phyloP scores from a whole-genome alignment of 2,329 filamentous ascomycete species.

The Chrysoporthe deuterocubensis region DNA sequence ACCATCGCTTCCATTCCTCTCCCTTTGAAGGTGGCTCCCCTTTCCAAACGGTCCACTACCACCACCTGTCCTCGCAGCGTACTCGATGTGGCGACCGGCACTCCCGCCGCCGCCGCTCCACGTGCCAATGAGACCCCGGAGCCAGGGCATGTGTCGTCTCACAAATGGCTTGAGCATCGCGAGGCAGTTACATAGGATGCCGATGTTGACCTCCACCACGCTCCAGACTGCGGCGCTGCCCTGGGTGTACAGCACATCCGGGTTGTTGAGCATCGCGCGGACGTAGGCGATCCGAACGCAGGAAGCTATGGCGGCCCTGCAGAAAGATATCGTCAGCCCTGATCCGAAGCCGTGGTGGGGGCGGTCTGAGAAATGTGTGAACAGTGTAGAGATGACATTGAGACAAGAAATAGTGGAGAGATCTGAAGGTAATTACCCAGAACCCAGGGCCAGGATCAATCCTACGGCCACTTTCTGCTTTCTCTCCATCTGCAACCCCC shows the following conservation, averaged over 20 bases:
- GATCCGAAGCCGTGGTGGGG: too few relatives aligned
- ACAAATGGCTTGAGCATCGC: constrained; percentile 35
- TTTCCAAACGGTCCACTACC: constrained; percentile 2
- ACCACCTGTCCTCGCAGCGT: neutral
- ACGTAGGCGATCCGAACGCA: constrained; percentile 36
- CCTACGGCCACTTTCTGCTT: constrained; percentile 49
- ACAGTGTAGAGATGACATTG: neutral
- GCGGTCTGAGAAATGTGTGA: neutral
- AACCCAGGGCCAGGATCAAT: constrained; percentile 48
- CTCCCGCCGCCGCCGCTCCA: constrained; percentile 5
- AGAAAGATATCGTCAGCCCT: neutral
- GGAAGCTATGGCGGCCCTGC: constrained; percentile 34
- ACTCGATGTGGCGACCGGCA: neutral
- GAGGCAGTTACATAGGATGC: constrained; percentile 36
- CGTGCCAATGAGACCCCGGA: constrained; percentile 26
- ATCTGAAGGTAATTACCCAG: constrained; percentile 38
- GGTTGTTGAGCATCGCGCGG: constrained; percentile 35
- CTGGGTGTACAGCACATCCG: constrained; percentile 39
- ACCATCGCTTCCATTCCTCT: constrained; percentile 9
- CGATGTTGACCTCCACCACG: constrained; percentile 42
- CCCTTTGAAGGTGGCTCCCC: constrained; percentile 8
- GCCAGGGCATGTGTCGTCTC: constrained; percentile 30
- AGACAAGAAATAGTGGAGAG: too few relatives aligned
- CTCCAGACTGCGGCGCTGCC: constrained; percentile 36
- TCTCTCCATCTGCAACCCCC: constrained; percentile 45